phyloP scores from a whole-genome alignment of 768 basidiomycete species.

The Tricholoma furcatifolium region DNA sequence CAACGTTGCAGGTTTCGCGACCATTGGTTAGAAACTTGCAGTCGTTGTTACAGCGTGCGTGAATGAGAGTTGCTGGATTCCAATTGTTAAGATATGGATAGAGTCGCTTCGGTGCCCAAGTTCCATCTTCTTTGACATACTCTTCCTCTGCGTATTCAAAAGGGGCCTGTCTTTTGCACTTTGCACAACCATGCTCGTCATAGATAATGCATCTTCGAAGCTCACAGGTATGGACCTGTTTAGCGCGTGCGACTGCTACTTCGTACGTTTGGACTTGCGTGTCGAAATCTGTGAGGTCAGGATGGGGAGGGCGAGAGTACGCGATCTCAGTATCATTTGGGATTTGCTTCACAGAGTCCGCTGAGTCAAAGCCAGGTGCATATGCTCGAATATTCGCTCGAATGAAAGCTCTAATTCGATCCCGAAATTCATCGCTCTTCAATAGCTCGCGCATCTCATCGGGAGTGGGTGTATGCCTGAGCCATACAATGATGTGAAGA shows the following conservation, averaged over 20 bases:
- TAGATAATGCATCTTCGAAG: conserved; percentile 20
- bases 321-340: conserved; percentile 27
- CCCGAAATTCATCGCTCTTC: conserved; percentile 24
- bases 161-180: conserved; percentile 33
- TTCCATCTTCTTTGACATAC: conserved; percentile 20
- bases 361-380: conserved; percentile 26
- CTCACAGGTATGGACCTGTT: conserved; percentile 32
- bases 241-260: neutral
- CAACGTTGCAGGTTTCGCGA: neutral
- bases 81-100: conserved; percentile 27
- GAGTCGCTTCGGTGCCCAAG: conserved; percentile 23
- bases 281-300: conserved; percentile 16
- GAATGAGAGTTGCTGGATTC: conserved; percentile 22
- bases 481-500: conserved; percentile 33
- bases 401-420: conserved; percentile 27
- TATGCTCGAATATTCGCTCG: conserved; percentile 30
- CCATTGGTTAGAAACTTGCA: conserved; percentile 33
- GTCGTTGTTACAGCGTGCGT: conserved; percentile 38
- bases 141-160: conserved; percentile 17
- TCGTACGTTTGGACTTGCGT: conserved; percentile 18
- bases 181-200: conserved; percentile 1
- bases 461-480: conserved; percentile 25
- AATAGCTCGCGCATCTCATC: conserved; percentile 26
- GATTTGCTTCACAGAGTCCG: conserved; percentile 21
- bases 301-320: conserved; percentile 30